phyloP scores from a whole-genome alignment of 2,329 filamentous ascomycete genomes.

The Pyrenophora graminea region DNA sequence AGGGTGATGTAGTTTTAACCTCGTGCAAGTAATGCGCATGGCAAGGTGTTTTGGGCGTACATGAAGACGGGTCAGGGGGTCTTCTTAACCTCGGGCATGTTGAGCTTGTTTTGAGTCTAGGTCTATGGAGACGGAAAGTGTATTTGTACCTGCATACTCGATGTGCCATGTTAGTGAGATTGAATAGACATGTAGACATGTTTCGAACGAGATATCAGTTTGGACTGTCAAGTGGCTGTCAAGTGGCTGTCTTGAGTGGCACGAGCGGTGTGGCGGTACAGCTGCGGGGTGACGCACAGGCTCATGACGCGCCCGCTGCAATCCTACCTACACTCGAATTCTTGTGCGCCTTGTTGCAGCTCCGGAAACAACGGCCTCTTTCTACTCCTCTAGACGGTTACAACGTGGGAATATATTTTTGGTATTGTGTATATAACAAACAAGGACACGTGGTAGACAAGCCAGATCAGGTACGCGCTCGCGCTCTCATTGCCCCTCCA shows the following conservation, averaged over 20 bases:
- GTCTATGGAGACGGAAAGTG: neutral
- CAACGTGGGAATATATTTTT: neutral
- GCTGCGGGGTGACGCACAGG: slow-evolving; percentile 17
- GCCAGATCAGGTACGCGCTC: neutral
- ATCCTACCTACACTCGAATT: slow-evolving; percentile 1
- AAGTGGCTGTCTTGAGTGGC: neutral
- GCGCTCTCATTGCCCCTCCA: slow-evolving; percentile 3
- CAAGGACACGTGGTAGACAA: neutral
- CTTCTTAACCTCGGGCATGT: slow-evolving; percentile 1
- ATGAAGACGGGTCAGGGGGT: neutral
- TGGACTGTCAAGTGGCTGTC: no score
- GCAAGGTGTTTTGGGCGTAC: slow-evolving; percentile 5
- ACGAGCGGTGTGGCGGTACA: neutral
- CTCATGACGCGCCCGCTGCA: slow-evolving; percentile 14
- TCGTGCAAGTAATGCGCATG: neutral
- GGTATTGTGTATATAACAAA: no score
- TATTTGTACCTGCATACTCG: neutral
- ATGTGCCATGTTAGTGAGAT: neutral
- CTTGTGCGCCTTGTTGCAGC: slow-evolving; percentile 2
- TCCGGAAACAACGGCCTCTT: neutral
- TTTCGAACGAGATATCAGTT: no score
- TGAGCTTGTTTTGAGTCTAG: neutral
- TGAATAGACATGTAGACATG: neutral
- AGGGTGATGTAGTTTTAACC: no score
- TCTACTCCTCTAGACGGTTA: neutral